Conservation (phyloP, 176 grass and related monocot species). For the Eleusine indica region DNA sequence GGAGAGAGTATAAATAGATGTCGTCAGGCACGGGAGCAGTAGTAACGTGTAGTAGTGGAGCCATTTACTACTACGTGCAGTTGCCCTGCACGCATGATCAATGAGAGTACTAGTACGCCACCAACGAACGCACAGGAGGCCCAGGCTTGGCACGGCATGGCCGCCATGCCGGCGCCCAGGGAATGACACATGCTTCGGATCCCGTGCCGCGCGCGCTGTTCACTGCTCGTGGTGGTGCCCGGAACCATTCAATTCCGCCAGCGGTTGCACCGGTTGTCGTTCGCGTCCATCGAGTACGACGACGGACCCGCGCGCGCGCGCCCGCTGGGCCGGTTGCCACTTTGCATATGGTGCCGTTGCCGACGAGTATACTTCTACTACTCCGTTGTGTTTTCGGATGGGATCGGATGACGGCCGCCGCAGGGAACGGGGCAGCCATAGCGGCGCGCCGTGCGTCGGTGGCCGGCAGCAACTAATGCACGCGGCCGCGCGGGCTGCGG, state of each 20-base stretch:
- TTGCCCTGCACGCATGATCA: not conserved
- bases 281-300: too few species aligned
- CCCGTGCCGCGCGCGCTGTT: not conserved
- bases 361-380: too few species aligned
- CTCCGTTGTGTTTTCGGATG: too few species aligned
- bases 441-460: not conserved
- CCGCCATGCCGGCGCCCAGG: not conserved
- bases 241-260: not conserved
- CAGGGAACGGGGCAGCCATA: not conserved
- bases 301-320: too few species aligned
- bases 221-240: not conserved
- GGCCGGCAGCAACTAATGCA: not conserved
- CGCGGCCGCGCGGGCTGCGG: not conserved
- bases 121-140: not conserved
- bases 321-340: not conserved
- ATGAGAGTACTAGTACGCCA: not conserved
- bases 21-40: not conserved
- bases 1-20: too few species aligned
- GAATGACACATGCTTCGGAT: constrained; percentile 2
- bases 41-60: constrained; percentile 18
- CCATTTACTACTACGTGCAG: constrained; percentile 34
- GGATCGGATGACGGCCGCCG: not conserved
- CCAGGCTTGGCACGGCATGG: too few species aligned
- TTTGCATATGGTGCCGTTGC: too few species aligned
- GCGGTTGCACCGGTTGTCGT: not conserved